Percentiles rank a stretch among this genome's conserved stretches.
Conservation (phyloP, 495 filamentous ascomycete species). For the Penicillium desertorum region DNA sequence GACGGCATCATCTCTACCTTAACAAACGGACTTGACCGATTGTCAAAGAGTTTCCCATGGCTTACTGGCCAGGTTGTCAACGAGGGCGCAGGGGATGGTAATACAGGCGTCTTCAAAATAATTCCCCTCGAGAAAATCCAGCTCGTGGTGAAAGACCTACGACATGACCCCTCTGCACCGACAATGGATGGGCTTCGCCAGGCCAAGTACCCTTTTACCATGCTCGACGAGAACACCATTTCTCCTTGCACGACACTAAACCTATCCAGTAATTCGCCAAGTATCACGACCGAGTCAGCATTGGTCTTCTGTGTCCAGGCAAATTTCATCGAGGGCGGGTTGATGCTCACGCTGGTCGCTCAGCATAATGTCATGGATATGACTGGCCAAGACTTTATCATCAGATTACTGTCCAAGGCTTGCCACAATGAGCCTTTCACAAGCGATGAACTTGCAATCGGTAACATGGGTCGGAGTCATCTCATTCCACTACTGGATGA, state of each 20-base stretch:
- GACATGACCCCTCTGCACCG: slow-evolving; percentile 34
- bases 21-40: slow-evolving; percentile 35
- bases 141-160: slow-evolving; percentile 46
- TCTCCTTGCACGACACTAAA: slow-evolving; percentile 49
- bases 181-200: slow-evolving; percentile 42
- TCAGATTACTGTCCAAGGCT: slow-evolving; percentile 53
- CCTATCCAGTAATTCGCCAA: slow-evolving; percentile 12
- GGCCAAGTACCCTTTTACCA: slow-evolving; percentile 48
- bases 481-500: slow-evolving; percentile 45
- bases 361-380: slow-evolving; percentile 56
- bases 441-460: slow-evolving; percentile 40
- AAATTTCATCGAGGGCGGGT: slow-evolving; percentile 51
- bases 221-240: slow-evolving; percentile 53
- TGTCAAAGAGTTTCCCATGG: slow-evolving; percentile 51
- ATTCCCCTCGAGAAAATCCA: slow-evolving; percentile 33
- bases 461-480: slow-evolving; percentile 44
- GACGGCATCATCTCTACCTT: slow-evolving; percentile 33
- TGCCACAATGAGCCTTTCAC: slow-evolving; percentile 49
- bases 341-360: slow-evolving; percentile 47
- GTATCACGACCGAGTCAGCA: slow-evolving; percentile 22
- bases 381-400: slow-evolving; percentile 51
- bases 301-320: slow-evolving; percentile 54
- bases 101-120: slow-evolving; percentile 46
- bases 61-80: slow-evolving; percentile 53
- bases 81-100: slow-evolving; percentile 33